Evolutionary conservation across 495 filamentous ascomycete species (phyloP), one percentile per base, ranked within the genome.

Genomic region (Hypomontagnella submonticulosa): DNA sequence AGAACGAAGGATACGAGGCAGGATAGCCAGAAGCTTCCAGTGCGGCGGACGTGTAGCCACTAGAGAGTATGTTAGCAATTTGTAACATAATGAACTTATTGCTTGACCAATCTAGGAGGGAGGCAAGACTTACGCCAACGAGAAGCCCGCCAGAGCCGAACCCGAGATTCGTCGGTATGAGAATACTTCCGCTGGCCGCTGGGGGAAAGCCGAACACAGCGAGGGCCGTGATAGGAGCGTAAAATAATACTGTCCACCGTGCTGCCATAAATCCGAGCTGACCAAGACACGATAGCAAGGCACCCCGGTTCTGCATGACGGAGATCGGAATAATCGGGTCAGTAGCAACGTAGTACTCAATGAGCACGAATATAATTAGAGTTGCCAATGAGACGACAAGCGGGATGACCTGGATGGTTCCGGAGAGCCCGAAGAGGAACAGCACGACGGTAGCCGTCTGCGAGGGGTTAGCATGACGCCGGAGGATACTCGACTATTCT

Each of bases 231-330:
- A 89, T 84, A 0, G 91, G 91, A 0, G 87, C 81, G 77, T 89
- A 93, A 75, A 92, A 92, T 5, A 94, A 77, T n/a, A 93, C 82
- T 4, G 80, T 77, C 90, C 89, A 93, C 38, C 90, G 87, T 4
- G 88, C 81, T 74, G 89, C 85, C 90, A 92, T 92, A 67, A 90
- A 83, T 23, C 85, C 83, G 0, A 90, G 79, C 37, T 90, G 89
- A 0, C 86, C 80, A 12, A 92, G 48, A 66, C 89, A 92, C 8
- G 87, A 88, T 9, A 92, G 70, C 1, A 92, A 74, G 1, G 88
- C 86, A 27, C 85, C 86, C 12, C 88, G 84, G 46, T 85, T 86
- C 34, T 77, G 77, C 36, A 93, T 80, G 8, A 93, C 76, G 3
- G 77, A 41, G 18, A 92, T 75, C 0, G 91, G 91, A 53, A 94